Evolutionary conservation across 257 asterid genomes (phyloP).

Genomic region (Knoxia roxburghii): DNA sequence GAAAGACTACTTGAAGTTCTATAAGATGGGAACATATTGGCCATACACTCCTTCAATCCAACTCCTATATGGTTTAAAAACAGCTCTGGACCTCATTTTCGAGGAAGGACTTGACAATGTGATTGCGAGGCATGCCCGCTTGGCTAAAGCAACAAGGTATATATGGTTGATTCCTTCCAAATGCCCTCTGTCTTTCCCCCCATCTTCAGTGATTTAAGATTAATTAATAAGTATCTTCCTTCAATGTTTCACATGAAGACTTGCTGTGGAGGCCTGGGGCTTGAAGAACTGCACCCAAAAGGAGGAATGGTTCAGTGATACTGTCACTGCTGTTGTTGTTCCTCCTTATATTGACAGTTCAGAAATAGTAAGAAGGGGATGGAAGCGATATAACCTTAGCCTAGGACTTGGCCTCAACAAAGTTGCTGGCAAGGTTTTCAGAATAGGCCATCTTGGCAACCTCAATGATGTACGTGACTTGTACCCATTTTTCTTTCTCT

Average conservation of each 20-base stretch:
- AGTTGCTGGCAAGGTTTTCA: constrained; percentile 94
- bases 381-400: constrained; percentile 96
- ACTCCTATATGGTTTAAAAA: constrained; percentile 79
- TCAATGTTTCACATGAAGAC: constrained; percentile 30
- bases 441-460: constrained; percentile 98
- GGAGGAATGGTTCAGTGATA: constrained; percentile 95
- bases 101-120: constrained; percentile 98
- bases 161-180: too few relatives aligned
- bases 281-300: constrained; percentile 97
- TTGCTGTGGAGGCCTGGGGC: constrained; percentile 99
- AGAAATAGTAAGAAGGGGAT: constrained; percentile 70
- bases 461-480: constrained; percentile 59
- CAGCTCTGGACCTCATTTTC: constrained; percentile 84
- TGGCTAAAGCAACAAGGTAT: constrained; percentile 94
- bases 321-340: constrained; percentile 87
- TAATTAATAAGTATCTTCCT: too few relatives aligned
- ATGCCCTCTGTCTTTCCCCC: too few relatives aligned
- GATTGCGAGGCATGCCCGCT: constrained; percentile 74
- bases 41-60: constrained; percentile 98
- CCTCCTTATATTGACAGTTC: constrained; percentile 79
- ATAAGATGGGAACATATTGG: constrained; percentile 92
- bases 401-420: constrained; percentile 95
- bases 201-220: too few relatives aligned
- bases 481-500: too few relatives aligned
- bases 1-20: constrained; percentile 90